A percentile compares a stretch with the other conserved stretches of the same genome.
These are phyloP conservation scores for Acanthamoeba sp. DNA, from an alignment of 208 protist species.

Conservation along the genomic window DNA sequence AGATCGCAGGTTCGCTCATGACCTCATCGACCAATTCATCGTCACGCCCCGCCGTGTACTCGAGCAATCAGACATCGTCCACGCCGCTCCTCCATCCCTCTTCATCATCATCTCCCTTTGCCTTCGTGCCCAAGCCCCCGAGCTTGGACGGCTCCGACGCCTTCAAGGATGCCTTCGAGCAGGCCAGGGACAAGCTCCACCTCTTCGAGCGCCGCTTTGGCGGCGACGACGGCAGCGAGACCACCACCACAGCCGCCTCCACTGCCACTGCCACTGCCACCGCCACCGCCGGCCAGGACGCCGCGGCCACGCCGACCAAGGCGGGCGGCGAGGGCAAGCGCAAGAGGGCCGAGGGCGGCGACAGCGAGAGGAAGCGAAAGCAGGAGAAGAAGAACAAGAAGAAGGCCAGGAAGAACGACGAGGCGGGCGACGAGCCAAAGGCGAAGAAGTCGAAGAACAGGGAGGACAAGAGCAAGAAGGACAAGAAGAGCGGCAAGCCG, in stretches of 20 bases:
- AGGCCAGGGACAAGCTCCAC: not conserved
- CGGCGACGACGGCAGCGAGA: not conserved
- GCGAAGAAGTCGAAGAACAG: not conserved
- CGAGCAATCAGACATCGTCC: not conserved
- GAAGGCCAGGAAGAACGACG: not conserved
- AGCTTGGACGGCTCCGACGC: not conserved
- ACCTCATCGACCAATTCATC: constrained; percentile 5
- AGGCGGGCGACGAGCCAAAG: not conserved
- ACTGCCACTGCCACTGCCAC: not conserved
- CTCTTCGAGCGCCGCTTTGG: not conserved
- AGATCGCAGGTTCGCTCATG: constrained; percentile 3
- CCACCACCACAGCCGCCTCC: not conserved
- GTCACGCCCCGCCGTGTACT: not conserved
- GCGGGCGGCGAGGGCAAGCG: not conserved
- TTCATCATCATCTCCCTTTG: not conserved
- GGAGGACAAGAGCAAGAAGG: not conserved
- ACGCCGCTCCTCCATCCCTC: not conserved
- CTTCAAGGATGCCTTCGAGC: constrained; percentile 11
- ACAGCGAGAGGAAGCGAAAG: not conserved
- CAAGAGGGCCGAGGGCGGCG: not conserved
- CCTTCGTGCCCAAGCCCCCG: not conserved
- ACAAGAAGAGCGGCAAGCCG: not conserved
- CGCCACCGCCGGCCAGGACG: not conserved
- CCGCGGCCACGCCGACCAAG: not conserved
- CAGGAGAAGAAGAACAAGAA: not conserved